Evolutionary conservation across 2,329 filamentous ascomycete species (phyloP), one percentile per base, ranked within the genome.

Genomic region (Cercospora sp.): DNA sequence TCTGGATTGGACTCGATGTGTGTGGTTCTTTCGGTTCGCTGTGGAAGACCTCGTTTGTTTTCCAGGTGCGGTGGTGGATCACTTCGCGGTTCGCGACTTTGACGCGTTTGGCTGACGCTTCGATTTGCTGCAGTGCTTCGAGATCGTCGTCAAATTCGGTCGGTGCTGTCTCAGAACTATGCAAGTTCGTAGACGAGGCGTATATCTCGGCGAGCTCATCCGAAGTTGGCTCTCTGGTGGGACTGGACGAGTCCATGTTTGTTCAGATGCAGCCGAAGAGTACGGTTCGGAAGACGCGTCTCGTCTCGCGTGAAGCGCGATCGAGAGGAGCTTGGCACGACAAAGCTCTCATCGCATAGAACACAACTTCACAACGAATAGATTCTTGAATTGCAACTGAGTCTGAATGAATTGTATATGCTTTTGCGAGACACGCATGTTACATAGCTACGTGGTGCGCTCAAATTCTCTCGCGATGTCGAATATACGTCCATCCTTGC

Each of bases 1-100:
- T 90, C 64, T 84, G 86, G 83, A 83, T 75, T n/a, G 85, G 87
- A 45, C 82, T 81, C 30, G 82, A 84, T 1, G 81, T 82, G 60
- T 64, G 69, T 66, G 65, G 72, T 69, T 66, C 74, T 12, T 30
- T 59, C 12, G 72, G 69, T 30, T 86, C 84, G 70, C 83, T 86
- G 67, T 79, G 77, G 71, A 86, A 86, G 16, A 79, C 77, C 45
- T 85, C 83, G 42, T 72, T 72, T 9, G 80, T 70, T 55, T 80
- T 80, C 81, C 83, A 86, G 66, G 79, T 80, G 64, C 84, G 78
- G 72, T 87, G 82, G 64, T 84, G 83, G 62, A 87, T 85, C 5
- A 83, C 76, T 31, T 82, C 79, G 51, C 31, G 48, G 59, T 79
- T 74, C 51, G 75, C 79, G 18, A 76, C 82, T 73, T 84, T 83